Evolutionary conservation across 169 alveolate genomes (phyloP).

Genomic region (Plasmodium billcollinsi): DNA sequence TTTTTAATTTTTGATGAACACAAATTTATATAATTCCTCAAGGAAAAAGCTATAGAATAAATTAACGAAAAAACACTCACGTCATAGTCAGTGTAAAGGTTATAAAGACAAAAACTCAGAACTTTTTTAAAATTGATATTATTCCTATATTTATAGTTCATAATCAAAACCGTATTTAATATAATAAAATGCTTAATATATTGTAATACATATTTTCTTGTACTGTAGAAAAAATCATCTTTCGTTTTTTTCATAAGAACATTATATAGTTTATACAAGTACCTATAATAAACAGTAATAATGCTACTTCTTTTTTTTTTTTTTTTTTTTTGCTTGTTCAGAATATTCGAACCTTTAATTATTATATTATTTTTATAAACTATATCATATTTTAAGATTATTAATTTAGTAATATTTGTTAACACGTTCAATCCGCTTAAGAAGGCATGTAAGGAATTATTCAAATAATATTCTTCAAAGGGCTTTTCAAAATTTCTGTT

Average conservation of each 20-base stretch:
- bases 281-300: constrained; percentile 19
- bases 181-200: constrained; percentile 45
- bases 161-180: constrained; percentile 26
- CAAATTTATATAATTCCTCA: constrained; percentile 26
- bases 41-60: constrained; percentile 48
- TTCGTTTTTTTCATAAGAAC: constrained; percentile 26
- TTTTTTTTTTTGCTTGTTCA: constrained; percentile 27
- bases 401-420: constrained; percentile 53
- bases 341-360: constrained; percentile 33
- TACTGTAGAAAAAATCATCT: constrained; percentile 49
- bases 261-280: constrained; percentile 32
- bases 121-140: constrained; percentile 18
- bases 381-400: neutral
- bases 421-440: constrained; percentile 29
- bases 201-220: constrained; percentile 37
- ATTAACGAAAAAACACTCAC: constrained; percentile 42
- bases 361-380: neutral
- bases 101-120: constrained; percentile 43
- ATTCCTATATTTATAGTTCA: constrained; percentile 35
- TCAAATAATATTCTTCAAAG: constrained; percentile 47
- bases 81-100: constrained; percentile 47
- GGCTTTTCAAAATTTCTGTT: constrained; percentile 33
- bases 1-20: constrained; percentile 57
- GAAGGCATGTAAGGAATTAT: constrained; percentile 39
- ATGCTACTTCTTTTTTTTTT: constrained; percentile 4